A percentile compares a stretch with the other conserved stretches of the same genome.
Conservation (phyloP, 768 basidiomycete genomes). For the Tephrocybe sp. region DNA sequence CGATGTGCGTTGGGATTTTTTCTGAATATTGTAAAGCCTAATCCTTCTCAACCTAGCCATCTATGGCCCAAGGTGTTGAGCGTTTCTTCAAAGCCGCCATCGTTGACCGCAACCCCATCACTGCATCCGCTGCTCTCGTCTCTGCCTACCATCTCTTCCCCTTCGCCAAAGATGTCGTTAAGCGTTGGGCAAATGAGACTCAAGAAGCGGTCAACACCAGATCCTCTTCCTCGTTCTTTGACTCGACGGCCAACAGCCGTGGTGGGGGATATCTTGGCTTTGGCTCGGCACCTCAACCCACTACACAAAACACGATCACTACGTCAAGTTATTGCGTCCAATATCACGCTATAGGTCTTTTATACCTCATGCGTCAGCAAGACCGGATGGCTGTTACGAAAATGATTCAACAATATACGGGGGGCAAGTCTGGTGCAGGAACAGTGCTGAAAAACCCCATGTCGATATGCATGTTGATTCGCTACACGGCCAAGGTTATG, state of each 20-base stretch:
- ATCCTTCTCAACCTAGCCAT: constrained; percentile 57
- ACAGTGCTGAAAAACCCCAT: constrained; percentile 91
- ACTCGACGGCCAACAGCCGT: constrained; percentile 32
- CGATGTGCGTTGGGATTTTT: constrained; percentile 65
- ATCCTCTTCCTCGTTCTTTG: constrained; percentile 69
- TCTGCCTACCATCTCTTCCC: constrained; percentile 98
- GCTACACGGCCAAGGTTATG: constrained; percentile 98
- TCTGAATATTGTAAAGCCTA: constrained; percentile 1
- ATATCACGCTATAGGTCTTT: constrained; percentile 92
- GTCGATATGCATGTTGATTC: constrained; percentile 98
- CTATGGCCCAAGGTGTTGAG: constrained; percentile 98
- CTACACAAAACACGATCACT: constrained; percentile 72
- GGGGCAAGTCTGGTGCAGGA: constrained; percentile 81
- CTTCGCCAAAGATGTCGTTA: constrained; percentile 91
- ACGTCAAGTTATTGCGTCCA: constrained; percentile 94
- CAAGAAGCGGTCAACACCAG: constrained; percentile 96
- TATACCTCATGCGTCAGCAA: constrained; percentile 94
- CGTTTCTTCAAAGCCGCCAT: constrained; percentile 99
- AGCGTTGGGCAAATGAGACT: constrained; percentile 98
- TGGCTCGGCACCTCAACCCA: constrained; percentile 53
- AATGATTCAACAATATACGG: constrained; percentile 97
- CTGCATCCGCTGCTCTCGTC: constrained; percentile 94
- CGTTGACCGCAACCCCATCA: constrained; percentile 93
- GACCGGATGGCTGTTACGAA: constrained; percentile 99
- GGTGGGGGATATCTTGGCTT: constrained; percentile 73